Conservation (phyloP, 1,284 basidiomycete species). For the Malassezia cuniculi region DNA sequence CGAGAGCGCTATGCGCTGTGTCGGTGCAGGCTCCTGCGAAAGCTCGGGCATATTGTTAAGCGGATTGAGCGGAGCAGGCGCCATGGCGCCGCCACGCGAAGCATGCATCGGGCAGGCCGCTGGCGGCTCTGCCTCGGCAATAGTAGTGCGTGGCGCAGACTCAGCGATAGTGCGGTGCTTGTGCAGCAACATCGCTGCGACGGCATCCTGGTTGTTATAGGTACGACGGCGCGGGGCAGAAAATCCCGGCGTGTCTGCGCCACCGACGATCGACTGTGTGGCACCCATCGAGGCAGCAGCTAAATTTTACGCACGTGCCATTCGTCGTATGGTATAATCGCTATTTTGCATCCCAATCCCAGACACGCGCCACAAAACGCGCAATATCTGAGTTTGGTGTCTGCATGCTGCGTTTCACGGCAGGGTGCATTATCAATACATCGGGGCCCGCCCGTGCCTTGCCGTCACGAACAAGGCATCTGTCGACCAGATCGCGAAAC, state of each 20-base stretch:
- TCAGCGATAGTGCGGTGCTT: conserved; percentile 15
- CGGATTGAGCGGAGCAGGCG: conserved; percentile 52
- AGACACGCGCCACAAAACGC: conserved; percentile 72
- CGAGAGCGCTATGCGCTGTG: conserved; percentile 57
- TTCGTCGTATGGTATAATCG: too few species aligned
- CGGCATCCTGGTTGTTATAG: conserved; percentile 24
- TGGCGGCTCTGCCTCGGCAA: conserved; percentile 14
- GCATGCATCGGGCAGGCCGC: conserved; percentile 31
- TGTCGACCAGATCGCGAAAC: conserved; percentile 83
- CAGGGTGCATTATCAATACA: conserved; percentile 73
- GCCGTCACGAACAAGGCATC: conserved; percentile 56
- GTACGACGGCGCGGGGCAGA: neutral
- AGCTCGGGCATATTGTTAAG: conserved; percentile 80
- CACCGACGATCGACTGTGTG: conserved; percentile 2
- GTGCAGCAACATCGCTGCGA: conserved; percentile 23
- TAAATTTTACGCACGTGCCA: too few species aligned
- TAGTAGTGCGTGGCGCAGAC: conserved; percentile 5
- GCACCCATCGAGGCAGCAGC: conserved; percentile 13
- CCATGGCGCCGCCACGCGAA: conserved; percentile 10
- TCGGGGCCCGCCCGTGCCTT: conserved; percentile 65
- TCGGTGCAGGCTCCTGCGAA: conserved; percentile 56
- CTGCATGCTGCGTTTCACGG: conserved; percentile 69
- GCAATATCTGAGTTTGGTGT: conserved; percentile 52
- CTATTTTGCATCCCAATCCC: conserved; percentile 56
- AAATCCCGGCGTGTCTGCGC: neutral